Base-by-base conservation (phyloP, 139 green algal species). In the Pseudopediastrum boryanum region DNA sequence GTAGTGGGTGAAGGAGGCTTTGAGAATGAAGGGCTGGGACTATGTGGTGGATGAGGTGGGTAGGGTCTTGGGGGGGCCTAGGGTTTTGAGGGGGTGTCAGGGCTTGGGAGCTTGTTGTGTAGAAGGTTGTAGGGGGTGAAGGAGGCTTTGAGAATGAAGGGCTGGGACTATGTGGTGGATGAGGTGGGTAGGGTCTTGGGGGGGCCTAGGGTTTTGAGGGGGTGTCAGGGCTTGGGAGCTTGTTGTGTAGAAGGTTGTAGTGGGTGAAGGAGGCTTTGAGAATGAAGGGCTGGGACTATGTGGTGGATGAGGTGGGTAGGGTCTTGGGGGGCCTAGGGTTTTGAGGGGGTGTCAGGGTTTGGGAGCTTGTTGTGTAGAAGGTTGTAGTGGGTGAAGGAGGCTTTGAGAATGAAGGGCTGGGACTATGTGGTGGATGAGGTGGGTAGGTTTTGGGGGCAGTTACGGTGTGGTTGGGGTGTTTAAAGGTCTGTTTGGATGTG, bases 71-170 rank as follows among this genome's bases (percentile, higher is more conserved):
- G 61, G 61, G 21, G 61, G n/a, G n/a, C n/a, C n/a, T n/a, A n/a
- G n/a, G n/a, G n/a, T n/a, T n/a, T n/a, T n/a, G n/a, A n/a, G 21
- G 61, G 61, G 61, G 61, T 4, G 9, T 16, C 29, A 29, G 61
- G 61, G 16, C 8, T 41, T 16, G 8, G 29, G 61, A 5, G 29
- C 44, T 58, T 16, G 21, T 16, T n/a, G 48, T 58, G 48, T 58
- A n/a, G 48, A 21, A 58, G 48, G 48, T 16, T 16, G 48, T 16
- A 21, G 48, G n/a, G n/a, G n/a, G n/a, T 99, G 54, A 68, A 82
- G 48, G 84, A 94, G 43, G 95, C 96, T 0, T 86, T 99, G 35
- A 52, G 79, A 7, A 62, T 54, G 36, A 99, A 98, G 82, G 92
- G 90, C 44, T 91, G 86, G 87, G 58, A n/a, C 21, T 94, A 91